A percentile compares a stretch with the other conserved stretches of the same genome.
phyloP scores from a whole-genome alignment of 1,284 basidiomycete species.

The Trametes polyzona region DNA sequence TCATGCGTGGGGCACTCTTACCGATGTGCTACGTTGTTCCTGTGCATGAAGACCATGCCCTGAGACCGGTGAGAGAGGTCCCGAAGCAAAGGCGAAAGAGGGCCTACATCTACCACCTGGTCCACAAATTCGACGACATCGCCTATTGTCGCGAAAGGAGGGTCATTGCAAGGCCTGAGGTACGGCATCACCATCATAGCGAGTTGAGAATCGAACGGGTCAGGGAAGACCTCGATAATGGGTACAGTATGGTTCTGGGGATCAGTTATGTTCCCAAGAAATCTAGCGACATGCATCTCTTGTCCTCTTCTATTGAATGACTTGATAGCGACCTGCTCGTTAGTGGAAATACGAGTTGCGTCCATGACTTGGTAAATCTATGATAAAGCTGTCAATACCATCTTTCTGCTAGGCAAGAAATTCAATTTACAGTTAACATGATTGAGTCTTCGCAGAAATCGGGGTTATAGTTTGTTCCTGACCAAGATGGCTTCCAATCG shows the following conservation, averaged over 20 bases:
- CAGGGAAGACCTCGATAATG: conserved; percentile 18
- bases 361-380: conserved; percentile 21
- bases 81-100: neutral
- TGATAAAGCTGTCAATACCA: neutral
- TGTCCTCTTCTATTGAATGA: neutral
- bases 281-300: conserved; percentile 7
- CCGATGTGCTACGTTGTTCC: conserved; percentile 32
- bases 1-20: neutral
- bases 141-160: conserved; percentile 22
- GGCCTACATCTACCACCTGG: conserved; percentile 30
- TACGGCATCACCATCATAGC: conserved; percentile 30
- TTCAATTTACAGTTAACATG: neutral
- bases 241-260: conserved; percentile 21
- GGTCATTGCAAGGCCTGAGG: conserved; percentile 25
- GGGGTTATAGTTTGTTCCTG: neutral
- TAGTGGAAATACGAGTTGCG: conserved; percentile 23
- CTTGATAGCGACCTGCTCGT: conserved; percentile 26
- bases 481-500: conserved; percentile 9
- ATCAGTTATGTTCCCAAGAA: neutral
- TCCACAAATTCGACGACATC: conserved; percentile 31
- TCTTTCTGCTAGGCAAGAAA: neutral
- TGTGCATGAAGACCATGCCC: conserved; percentile 33
- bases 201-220: conserved; percentile 3
- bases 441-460: conserved; percentile 9
- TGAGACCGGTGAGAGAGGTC: neutral